Conservation (phyloP, 1,139 yeast genomes). For the Zygoascus sp. region DNA sequence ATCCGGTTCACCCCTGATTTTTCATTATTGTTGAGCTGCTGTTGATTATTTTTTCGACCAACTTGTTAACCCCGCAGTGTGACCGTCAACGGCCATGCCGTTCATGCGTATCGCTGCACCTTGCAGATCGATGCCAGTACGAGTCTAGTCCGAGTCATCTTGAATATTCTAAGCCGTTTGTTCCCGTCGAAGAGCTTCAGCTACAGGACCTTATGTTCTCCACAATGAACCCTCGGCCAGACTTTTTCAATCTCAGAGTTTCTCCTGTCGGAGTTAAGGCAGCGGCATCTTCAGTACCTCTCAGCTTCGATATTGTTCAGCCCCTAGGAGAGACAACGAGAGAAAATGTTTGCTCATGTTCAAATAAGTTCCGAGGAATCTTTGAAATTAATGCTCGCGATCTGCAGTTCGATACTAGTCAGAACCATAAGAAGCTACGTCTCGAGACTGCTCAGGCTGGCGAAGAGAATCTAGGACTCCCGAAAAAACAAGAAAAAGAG, state of each 20-base stretch:
- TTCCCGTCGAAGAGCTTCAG: neutral
- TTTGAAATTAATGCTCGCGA: neutral
- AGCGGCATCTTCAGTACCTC: neutral
- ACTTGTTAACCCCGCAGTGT: constrained; percentile 15
- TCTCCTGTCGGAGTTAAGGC: neutral
- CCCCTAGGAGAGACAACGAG: neutral
- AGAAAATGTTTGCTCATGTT: neutral
- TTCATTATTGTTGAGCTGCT: no score
- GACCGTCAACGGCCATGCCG: constrained; percentile 25
- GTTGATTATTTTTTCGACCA: no score
- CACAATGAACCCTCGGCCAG: constrained; percentile 1
- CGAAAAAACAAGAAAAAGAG: neutral
- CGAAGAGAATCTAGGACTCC: neutral
- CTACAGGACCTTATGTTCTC: neutral
- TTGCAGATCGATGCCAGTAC: constrained; percentile 20
- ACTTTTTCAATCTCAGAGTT: neutral
- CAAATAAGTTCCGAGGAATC: neutral
- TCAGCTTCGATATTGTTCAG: neutral
- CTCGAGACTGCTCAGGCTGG: neutral
- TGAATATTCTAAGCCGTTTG: neutral
- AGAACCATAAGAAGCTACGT: neutral
- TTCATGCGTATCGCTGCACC: constrained; percentile 21
- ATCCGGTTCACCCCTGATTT: no score
- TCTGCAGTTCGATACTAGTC: neutral
- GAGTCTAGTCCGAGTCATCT: constrained; percentile 11